phyloP scores from a whole-genome alignment of 352 stramenopile genomes.

The Halophytophthora polymorphica region DNA sequence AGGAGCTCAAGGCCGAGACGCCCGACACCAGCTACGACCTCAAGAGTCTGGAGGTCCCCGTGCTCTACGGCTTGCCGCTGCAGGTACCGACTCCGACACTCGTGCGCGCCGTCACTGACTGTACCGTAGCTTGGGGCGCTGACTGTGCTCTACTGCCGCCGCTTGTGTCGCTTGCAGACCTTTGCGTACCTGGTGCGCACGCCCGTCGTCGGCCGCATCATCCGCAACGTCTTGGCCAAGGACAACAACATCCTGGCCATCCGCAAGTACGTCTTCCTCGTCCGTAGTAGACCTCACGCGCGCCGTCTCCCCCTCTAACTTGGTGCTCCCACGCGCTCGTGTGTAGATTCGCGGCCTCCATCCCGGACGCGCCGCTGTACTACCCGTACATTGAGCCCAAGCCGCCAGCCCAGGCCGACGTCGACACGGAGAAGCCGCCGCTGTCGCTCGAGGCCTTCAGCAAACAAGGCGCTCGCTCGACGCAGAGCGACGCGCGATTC shows the following conservation, averaged over 20 bases:
- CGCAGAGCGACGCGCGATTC: constrained; percentile 28
- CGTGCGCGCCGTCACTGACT: not conserved
- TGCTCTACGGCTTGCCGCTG: constrained; percentile 48
- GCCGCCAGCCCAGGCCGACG: constrained; percentile 18
- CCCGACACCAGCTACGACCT: constrained; percentile 48
- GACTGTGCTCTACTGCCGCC: too few relatives aligned
- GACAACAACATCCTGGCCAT: constrained; percentile 68
- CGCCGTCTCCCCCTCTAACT: not conserved
- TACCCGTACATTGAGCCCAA: constrained; percentile 69
- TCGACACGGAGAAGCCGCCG: constrained; percentile 13
- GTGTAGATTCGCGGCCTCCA: constrained; percentile 55
- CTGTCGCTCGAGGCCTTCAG: constrained; percentile 32
- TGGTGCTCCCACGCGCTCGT: not conserved
- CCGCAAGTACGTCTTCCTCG: constrained; percentile 29
- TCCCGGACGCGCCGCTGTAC: constrained; percentile 75
- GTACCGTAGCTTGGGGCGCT: too few relatives aligned
- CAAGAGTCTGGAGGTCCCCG: constrained; percentile 36
- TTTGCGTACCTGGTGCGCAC: constrained; percentile 43
- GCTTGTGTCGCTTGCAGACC: constrained; percentile 7
- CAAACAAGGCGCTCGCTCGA: constrained; percentile 14
- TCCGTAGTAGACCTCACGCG: not conserved
- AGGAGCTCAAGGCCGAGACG: constrained; percentile 31
- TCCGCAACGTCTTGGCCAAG: constrained; percentile 42
- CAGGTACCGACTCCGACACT: constrained; percentile 5
- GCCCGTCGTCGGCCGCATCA: constrained; percentile 44